Evolutionary conservation across 768 basidiomycete genomes (phyloP), one percentile per base, ranked within the genome.

Genomic region (Wakefieldia striispora): DNA sequence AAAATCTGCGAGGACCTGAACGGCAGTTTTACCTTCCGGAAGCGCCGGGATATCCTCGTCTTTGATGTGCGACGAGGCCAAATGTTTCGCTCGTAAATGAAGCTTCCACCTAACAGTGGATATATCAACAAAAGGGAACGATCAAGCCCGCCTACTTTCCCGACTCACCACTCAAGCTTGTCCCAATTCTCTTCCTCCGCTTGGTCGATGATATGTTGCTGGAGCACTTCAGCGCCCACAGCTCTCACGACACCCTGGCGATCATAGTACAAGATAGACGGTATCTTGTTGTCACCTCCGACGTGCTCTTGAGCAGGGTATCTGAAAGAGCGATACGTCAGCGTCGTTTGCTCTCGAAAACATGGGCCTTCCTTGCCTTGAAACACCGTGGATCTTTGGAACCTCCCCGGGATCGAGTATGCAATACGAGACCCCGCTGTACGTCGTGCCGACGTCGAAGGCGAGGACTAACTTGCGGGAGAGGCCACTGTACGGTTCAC

Each of bases 221-320:
- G 61, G 14, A 57, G 17, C 0, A 73, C 70, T 50, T 77, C 76
- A 1, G 75, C 75, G 1, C 79, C 78, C 6, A 71, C 62, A 0
- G 77, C 79, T 34, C 58, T 67, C 6, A 73, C 63, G 0, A 38
- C 36, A 2, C 75, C 77, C 20, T 64, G 51, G 7, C 54, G 45
- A 47, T 78, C 76, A 51, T 80, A 80, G 49, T 74, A 75, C 14
- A 80, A 49, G 31, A 77, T 64, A 1, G 76, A 74, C 0, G 75
- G 78, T 34, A 79, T 76, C 49, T 80, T 80, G 23, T 69, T 72
- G 45, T 77, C 72, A 4, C 74, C 72, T 6, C 72, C 72, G 16
- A 71, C 64, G 6, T 70, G 64, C 17, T 75, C 72, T 49, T 76
- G 75, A 2, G 70, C 72, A 8, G 75, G 79, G 50, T 72, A 78